Evolutionary conservation across 805 yeast genomes (phyloP), one percentile per base, ranked within the genome.

Genomic region (Ogataea nakhonphanomensis): DNA sequence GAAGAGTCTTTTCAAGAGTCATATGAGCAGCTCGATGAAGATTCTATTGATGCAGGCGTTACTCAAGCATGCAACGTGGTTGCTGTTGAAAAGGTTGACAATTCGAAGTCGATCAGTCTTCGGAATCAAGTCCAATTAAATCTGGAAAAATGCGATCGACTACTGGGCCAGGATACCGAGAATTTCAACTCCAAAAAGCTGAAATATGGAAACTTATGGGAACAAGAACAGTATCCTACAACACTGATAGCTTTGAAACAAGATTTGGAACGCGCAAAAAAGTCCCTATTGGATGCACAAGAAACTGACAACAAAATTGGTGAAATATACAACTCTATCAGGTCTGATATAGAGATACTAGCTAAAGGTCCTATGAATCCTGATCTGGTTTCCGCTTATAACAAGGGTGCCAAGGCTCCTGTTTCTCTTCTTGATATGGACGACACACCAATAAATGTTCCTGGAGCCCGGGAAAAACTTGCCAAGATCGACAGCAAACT

Each of bases 401-500:
- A 51, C 10, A 29, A 33, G 13, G 15, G 25, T 11, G n/a, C 27
- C 27, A 0, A 26, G 36, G 11, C 37, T 6, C 33, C 68, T 14
- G 62, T 70, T 3, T 57, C 61, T 10, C 64, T 88, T 27, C 62
- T 87, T 38, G 96, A 89, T 57, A 56, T 88, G 25, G 95, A 84
- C 51, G 83, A 79, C 48, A 41, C 35, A 25, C 37, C 43, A 2
- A 30, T 37, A n/a, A 50, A 47, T 21, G 54, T 62, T 9, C 58
- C 55, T 13, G 45, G 46, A 1, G 63, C 70, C 1, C 51, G 60
- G 7, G 53, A 53, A 1, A 64, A 69, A 21, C 67, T 87, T 12
- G 65, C 67, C 8, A 58, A 61, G 15, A 67, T 87, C 3, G 85
- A 81, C 41, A 69, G 73, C n/a, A 59, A 71, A 12, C 65, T 83